Base-by-base conservation (phyloP, 495 filamentous ascomycete genomes). In the Acidiella bohemica region DNA sequence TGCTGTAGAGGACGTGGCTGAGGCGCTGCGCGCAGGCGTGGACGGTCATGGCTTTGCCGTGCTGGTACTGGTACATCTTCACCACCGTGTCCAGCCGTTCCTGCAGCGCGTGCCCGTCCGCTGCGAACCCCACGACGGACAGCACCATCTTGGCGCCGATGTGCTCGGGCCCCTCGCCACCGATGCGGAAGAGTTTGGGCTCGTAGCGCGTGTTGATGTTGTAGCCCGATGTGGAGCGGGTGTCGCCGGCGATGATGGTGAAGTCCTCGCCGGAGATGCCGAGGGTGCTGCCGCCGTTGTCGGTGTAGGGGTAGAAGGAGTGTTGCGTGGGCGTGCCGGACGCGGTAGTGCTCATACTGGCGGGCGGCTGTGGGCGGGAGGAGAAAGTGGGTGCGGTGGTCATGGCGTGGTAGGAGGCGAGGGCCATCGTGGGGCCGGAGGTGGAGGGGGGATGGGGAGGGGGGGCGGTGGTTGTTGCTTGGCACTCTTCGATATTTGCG, bases 1-100 rank as follows among this genome's bases (percentile, higher is more conserved):
- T 95, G 58, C 77, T 67, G 67, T 97, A 97, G 24, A 97, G 74
- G 45, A 96, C 88, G 3, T 90, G 95, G 17, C 81, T 84, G 39
- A 97, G 67, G 25, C 84, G 73, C 61, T 96, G 86, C 21, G 90
- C 90, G 60, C 86, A 93, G 11, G 90, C 90, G 53, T 80, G 76
- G 51, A 95, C 84, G 42, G 73, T 78, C 80, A 97, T 96, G 30
- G 76, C 68, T 61, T 92, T 93, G 46, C 84, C 84, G 59, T 95
- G 86, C 55, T 88, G 82, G 63, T 93, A 93, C 50, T 76, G 76
- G 71, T 95, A 95, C 83, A 93, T 90, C 67, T 90, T 95, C 65
- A 92, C 86, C 54, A 90, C 73, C 31, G 80, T 73, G 53, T 93
- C 84, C 36, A 95, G 71, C 35, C 82, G 78, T 60, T 95, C 86